Percentiles rank a stretch among this genome's conserved stretches.
Evolutionary conservation across 1,139 yeast genomes (phyloP).

Genomic region (Taphrina deformans): DNA sequence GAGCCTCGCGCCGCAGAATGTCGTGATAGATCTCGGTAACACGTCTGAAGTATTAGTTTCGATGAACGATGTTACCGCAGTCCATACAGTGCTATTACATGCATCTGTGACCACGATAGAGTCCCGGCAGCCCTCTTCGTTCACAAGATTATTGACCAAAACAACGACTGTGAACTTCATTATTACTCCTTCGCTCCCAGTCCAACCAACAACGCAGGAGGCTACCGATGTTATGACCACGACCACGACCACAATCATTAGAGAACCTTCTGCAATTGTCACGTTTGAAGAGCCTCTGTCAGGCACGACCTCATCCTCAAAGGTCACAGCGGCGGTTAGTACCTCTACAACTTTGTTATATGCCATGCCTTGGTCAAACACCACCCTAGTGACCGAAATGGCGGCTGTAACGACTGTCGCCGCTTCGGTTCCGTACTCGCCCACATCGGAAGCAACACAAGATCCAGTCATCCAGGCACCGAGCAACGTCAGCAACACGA

Average conservation of each 20-base stretch:
- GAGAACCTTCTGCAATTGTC: background rate
- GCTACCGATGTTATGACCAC: background rate
- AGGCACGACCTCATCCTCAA: too few species aligned
- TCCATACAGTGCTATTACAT: too few species aligned
- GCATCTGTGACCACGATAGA: too few species aligned
- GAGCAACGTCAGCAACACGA: background rate
- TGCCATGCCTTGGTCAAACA: background rate
- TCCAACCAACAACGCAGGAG: too few species aligned
- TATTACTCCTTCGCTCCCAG: too few species aligned
- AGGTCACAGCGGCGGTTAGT: too few species aligned
- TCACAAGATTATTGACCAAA: too few species aligned
- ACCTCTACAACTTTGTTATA: background rate
- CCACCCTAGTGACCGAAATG: background rate
- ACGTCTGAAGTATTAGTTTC: too few species aligned
- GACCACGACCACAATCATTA: background rate
- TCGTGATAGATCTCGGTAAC: background rate
- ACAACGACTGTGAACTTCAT: too few species aligned
- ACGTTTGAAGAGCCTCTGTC: background rate
- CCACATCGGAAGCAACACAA: background rate
- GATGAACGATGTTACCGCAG: too few species aligned
- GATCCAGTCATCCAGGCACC: background rate
- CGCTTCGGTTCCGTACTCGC: background rate
- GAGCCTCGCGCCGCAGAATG: background rate
- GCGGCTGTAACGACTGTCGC: background rate
- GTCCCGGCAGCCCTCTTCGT: too few species aligned